These are phyloP conservation scores for Xylaria hypoxylon DNA, from an alignment of 2,329 filamentous ascomycete species.

Conservation along the genomic window DNA sequence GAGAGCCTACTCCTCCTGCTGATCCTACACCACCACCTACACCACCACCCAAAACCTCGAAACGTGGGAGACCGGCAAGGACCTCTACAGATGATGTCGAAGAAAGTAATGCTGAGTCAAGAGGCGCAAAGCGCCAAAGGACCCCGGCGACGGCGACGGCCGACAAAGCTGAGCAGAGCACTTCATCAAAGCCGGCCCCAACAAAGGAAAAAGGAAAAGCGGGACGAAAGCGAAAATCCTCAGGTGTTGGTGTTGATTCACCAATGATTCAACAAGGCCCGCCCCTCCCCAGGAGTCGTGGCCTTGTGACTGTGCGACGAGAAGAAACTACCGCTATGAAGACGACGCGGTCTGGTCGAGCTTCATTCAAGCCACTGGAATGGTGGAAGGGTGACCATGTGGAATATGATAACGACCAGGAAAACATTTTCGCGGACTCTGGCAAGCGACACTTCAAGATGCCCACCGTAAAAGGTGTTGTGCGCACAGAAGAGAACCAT, in stretches of 20 bases:
- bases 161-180: slow-evolving; percentile 40
- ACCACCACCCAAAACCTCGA: slow-evolving; percentile 40
- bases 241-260: slow-evolving; percentile 59
- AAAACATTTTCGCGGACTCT: slow-evolving; percentile 58
- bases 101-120: slow-evolving; percentile 41
- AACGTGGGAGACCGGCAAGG: slow-evolving; percentile 43
- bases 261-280: slow-evolving; percentile 64
- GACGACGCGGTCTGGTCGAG: slow-evolving; percentile 80
- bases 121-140: slow-evolving; percentile 45
- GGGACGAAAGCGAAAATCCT: slow-evolving; percentile 54
- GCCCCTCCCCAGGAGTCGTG: slow-evolving; percentile 66
- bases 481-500: slow-evolving; percentile 75
- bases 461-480: slow-evolving; percentile 79
- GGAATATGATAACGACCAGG: slow-evolving; percentile 73
- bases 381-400: slow-evolving; percentile 89
- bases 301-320: slow-evolving; percentile 64
- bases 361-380: slow-evolving; percentile 80
- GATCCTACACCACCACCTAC: slow-evolving; percentile 34
- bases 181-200: slow-evolving; percentile 41
- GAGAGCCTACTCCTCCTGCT: slow-evolving; percentile 33
- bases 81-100: slow-evolving; percentile 39
- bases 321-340: slow-evolving; percentile 63
- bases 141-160: slow-evolving; percentile 36
- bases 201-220: slow-evolving; percentile 49
- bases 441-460: slow-evolving; percentile 65